Conservation (phyloP, 2,329 filamentous ascomycete species). For the Trichoderma gracile region DNA sequence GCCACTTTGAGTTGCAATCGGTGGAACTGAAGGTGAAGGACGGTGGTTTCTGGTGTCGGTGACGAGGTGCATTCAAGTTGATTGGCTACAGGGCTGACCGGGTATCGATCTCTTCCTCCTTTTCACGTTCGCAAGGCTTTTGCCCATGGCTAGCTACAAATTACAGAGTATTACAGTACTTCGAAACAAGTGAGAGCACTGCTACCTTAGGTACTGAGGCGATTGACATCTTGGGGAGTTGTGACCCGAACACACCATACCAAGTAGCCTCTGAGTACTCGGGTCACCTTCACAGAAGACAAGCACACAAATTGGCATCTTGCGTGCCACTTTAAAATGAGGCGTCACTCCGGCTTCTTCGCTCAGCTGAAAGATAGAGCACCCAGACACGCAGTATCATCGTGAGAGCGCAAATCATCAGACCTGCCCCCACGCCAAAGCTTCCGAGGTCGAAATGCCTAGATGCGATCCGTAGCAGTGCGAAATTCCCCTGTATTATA, state of each 20-base stretch:
- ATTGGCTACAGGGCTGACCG: background rate
- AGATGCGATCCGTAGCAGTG: background rate
- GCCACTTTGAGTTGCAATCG: background rate
- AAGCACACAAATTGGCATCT: background rate
- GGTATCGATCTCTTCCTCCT: background rate
- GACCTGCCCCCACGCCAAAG: background rate
- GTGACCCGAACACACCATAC: too few species aligned
- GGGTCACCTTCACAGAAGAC: background rate
- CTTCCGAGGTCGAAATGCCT: background rate
- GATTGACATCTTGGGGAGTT: too few species aligned
- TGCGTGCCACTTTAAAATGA: background rate
- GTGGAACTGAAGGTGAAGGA: background rate
- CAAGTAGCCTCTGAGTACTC: background rate
- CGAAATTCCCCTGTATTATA: constrained; percentile 9
- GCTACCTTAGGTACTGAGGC: too few species aligned
- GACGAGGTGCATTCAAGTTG: background rate
- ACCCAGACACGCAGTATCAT: background rate
- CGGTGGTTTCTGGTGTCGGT: background rate
- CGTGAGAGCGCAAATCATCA: background rate
- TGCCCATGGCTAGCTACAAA: background rate
- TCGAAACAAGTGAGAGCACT: too few species aligned
- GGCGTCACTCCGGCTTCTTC: background rate
- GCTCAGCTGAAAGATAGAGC: background rate
- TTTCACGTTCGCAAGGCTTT: background rate
- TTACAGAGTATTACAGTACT: background rate